Conservation (phyloP, 1,139 yeast genomes). For the Suhomyces atakaporum region DNA sequence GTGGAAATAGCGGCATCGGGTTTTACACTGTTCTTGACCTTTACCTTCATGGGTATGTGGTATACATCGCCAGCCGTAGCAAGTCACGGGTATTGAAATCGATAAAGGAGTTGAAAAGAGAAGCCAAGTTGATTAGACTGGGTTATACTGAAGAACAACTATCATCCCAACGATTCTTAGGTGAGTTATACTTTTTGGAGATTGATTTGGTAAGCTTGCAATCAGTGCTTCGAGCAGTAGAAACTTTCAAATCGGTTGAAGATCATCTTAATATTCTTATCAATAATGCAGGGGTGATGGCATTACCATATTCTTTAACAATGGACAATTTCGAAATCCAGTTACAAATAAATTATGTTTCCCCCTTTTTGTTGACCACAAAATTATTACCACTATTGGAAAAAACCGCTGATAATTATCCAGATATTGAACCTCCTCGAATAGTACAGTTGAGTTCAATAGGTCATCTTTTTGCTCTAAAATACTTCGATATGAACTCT, state of each 20-base stretch:
- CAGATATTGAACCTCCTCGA: conserved; percentile 48
- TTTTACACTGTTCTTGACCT: conserved; percentile 44
- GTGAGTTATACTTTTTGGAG: conserved; percentile 60
- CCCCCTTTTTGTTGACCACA: conserved; percentile 73
- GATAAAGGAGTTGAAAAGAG: conserved; percentile 34
- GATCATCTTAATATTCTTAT: conserved; percentile 59
- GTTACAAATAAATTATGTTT: conserved; percentile 74
- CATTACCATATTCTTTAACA: conserved; percentile 64
- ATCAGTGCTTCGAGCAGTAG: conserved; percentile 59
- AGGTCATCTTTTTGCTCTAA: conserved; percentile 62
- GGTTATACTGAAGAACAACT: conserved; percentile 5
- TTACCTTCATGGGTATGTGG: conserved; percentile 44
- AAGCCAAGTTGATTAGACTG: conserved; percentile 7
- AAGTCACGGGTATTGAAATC: conserved; percentile 38
- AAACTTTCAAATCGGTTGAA: conserved; percentile 51
- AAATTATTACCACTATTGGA: conserved; percentile 58
- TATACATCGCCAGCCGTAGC: conserved; percentile 46
- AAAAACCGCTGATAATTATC: conserved; percentile 29
- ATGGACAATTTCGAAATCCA: conserved; percentile 78
- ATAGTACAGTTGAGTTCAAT: conserved; percentile 69
- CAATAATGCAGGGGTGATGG: conserved; percentile 85
- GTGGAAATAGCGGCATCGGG: conserved; percentile 50
- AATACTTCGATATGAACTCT: conserved; percentile 51
- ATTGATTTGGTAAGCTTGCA: conserved; percentile 62
- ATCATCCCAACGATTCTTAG: conserved; percentile 36